Evolutionary conservation across 768 basidiomycete species (phyloP).

Genomic region (Leccinum longicurvipes): DNA sequence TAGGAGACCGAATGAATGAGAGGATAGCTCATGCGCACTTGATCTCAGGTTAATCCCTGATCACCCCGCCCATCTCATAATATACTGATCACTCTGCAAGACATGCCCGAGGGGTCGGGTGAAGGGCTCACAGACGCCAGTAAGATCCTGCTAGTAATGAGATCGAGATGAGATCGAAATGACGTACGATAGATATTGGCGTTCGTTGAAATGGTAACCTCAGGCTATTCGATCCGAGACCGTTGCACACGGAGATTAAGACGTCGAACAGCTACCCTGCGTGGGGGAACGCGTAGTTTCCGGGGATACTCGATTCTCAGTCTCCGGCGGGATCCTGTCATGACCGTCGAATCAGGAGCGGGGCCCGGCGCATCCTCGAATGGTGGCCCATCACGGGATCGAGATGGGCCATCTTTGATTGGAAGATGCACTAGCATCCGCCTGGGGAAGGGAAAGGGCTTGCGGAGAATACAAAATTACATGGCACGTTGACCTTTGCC

Average conservation of each 20-base stretch:
- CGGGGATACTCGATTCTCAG: slow-evolving; percentile 1
- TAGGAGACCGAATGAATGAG: no score
- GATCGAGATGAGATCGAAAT: not conserved
- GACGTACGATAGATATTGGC: not conserved
- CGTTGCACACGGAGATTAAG: slow-evolving; percentile 11
- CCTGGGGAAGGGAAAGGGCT: not conserved
- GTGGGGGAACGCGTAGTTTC: not conserved
- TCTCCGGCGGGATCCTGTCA: not conserved
- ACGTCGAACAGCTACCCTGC: not conserved
- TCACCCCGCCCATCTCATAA: not conserved
- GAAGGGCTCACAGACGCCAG: slow-evolving; percentile 15
- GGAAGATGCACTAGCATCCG: not conserved
- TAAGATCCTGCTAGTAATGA: slow-evolving; percentile 22
- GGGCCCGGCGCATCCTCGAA: not conserved
- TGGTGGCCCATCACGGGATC: not conserved
- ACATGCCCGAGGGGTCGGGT: not conserved
- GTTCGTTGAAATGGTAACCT: not conserved
- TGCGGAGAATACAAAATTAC: not conserved
- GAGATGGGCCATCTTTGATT: not conserved
- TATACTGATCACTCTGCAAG: not conserved
- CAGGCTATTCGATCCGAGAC: slow-evolving; percentile 6
- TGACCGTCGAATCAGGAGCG: not conserved
- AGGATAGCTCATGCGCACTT: no score
- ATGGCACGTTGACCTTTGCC: not conserved
- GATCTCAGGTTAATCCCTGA: not conserved